Percentiles rank a stretch among this genome's conserved stretches.
Evolutionary conservation across 345 rosid species (phyloP).

Genomic region (Balakata baccata): DNA sequence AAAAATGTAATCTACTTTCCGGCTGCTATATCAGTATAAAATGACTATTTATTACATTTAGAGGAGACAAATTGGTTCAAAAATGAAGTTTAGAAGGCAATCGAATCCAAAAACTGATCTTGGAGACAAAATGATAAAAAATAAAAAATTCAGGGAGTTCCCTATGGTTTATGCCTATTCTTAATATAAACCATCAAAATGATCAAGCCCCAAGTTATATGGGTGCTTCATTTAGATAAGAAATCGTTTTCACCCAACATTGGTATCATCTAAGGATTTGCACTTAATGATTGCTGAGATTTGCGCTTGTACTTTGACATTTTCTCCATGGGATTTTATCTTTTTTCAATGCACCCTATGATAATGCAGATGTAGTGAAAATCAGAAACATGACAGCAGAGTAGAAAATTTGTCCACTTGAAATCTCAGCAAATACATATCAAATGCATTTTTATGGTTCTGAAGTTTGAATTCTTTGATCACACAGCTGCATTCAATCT

Average conservation of each 20-base stretch:
- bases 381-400: background rate
- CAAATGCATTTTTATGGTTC: background rate
- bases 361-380: background rate
- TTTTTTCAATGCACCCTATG: background rate
- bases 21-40: no score
- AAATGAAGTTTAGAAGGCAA: no score
- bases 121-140: no score
- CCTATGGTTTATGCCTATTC: no score
- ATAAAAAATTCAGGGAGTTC: no score
- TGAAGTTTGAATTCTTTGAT: conserved; percentile 8
- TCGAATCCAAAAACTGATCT: no score
- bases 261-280: background rate
- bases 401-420: background rate
- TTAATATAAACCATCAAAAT: no score
- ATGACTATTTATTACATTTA: no score
- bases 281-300: background rate
- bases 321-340: background rate
- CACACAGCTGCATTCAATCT: conserved; percentile 77
- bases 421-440: background rate
- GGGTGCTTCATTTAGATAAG: background rate
- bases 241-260: background rate
- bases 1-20: no score
- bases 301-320: background rate
- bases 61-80: no score
- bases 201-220: background rate